Conservation (phyloP, 345 rosid species). For the Dipteronia dyeriana region DNA sequence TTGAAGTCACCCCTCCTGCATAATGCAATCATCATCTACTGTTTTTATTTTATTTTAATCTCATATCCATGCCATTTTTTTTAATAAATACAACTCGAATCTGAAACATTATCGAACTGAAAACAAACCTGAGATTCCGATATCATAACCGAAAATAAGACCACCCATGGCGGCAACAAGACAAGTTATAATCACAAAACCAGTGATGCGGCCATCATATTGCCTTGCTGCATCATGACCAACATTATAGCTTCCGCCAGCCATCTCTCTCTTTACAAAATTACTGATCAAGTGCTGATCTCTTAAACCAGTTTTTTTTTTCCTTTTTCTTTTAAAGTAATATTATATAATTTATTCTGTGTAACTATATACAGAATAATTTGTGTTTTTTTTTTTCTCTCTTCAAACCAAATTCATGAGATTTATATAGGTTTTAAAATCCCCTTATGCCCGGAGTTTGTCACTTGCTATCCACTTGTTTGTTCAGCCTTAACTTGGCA, state of each 20-base stretch:
- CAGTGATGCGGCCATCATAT: slow-evolving; percentile 60
- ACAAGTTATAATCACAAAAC: slow-evolving; percentile 61
- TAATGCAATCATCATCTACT: too few species aligned
- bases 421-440: not conserved
- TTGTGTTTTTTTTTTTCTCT: too few species aligned
- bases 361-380: too few species aligned
- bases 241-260: slow-evolving; percentile 52
- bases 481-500: not conserved
- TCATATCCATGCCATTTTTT: too few species aligned
- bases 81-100: too few species aligned
- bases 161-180: slow-evolving; percentile 84
- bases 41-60: too few species aligned
- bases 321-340: not conserved
- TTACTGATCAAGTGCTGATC: not conserved
- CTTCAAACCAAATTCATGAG: not conserved
- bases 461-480: too few species aligned
- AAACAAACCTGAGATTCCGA: slow-evolving; percentile 68
- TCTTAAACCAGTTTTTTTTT: not conserved
- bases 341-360: too few species aligned
- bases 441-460: not conserved
- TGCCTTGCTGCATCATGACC: slow-evolving; percentile 29
- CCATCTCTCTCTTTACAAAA: slow-evolving; percentile 32
- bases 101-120: too few species aligned
- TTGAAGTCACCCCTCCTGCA: slow-evolving; percentile 81
- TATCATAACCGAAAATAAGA: slow-evolving; percentile 81